Percentiles rank a stretch among this genome's conserved stretches.
Conservation (phyloP, 805 yeast species). For the Candida berthetii region DNA sequence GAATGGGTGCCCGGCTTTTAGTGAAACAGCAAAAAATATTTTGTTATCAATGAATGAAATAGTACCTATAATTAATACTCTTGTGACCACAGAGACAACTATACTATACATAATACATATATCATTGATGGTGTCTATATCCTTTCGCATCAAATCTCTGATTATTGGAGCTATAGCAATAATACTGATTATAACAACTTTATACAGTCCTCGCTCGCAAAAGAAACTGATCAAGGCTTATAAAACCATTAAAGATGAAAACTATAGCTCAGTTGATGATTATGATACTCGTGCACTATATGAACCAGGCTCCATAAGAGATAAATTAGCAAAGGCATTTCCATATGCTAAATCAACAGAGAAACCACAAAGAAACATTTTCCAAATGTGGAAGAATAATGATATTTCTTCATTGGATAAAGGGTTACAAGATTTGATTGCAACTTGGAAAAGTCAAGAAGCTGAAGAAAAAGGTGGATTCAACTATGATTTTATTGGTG, state of each 20-base stretch:
- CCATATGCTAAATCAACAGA: constrained; percentile 6
- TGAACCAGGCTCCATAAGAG: constrained; percentile 5
- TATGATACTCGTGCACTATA: constrained; percentile 5
- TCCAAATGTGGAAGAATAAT: constrained; percentile 42
- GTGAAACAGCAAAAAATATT: no score
- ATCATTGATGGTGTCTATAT: no score
- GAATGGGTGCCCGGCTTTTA: no score
- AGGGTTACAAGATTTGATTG: constrained; percentile 3
- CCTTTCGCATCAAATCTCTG: neutral
- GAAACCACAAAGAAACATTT: constrained; percentile 32
- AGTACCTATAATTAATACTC: no score
- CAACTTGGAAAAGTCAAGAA: constrained; percentile 4
- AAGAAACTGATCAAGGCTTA: neutral
- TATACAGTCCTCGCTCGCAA: neutral
- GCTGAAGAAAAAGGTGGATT: constrained; percentile 6
- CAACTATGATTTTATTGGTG: constrained; percentile 19
- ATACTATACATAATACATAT: no score
- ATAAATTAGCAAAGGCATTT: constrained; percentile 6
- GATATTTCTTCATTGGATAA: constrained; percentile 4
- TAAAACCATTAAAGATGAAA: neutral
- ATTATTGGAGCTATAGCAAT: neutral
- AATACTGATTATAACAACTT: neutral
- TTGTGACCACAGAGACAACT: no score
- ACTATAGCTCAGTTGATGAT: constrained; percentile 6
- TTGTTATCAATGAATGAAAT: no score